Percentiles rank a stretch among this genome's conserved stretches.
Conservation (phyloP, 331 rosid genomes). For the Quercus tomentella region DNA sequence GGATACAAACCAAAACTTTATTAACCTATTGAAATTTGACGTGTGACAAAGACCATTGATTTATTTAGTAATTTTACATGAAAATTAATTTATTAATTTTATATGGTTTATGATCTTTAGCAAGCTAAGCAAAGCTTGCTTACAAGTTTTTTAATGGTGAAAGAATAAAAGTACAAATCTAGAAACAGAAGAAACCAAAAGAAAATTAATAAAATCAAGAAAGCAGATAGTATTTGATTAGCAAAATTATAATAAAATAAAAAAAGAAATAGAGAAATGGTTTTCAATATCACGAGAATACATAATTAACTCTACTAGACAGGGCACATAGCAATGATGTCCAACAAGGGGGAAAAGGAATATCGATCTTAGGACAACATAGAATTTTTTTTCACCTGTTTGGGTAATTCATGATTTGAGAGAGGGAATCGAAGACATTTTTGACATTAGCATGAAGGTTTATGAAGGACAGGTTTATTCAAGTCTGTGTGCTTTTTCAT, state of each 20-base stretch:
- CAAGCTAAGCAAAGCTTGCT: not conserved
- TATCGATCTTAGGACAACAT: not conserved
- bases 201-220: no score
- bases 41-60: no score
- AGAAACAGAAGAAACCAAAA: no score
- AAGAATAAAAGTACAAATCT: no score
- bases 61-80: not conserved
- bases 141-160: no score
- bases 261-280: not conserved
- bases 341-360: not conserved
- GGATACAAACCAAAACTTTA: no score
- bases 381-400: not conserved
- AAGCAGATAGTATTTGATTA: no score
- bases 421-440: not conserved
- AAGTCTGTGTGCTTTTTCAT: conserved; percentile 4
- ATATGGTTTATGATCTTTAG: not conserved
- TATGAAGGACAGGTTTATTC: not conserved
- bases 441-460: not conserved
- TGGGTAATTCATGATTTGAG: not conserved
- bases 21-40: no score
- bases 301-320: not conserved
- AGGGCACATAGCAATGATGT: not conserved
- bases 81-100: not conserved
- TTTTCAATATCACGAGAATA: not conserved
- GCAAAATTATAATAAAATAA: no score